phyloP scores from a whole-genome alignment of 2,329 filamentous ascomycete genomes.

The Aurifilum marmelostoma region DNA sequence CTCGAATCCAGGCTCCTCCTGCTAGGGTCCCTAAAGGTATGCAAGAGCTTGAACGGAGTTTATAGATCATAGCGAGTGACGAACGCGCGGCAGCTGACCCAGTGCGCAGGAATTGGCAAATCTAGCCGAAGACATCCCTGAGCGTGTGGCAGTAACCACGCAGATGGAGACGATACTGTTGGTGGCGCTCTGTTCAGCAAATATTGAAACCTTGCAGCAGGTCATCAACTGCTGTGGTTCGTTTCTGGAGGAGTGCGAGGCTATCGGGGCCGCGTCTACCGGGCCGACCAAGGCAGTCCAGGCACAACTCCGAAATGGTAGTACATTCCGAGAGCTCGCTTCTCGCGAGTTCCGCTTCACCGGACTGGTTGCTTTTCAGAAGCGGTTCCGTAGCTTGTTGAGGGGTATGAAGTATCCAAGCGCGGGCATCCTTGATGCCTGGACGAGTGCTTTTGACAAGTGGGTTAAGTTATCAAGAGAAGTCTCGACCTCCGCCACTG shows the following conservation, averaged over 20 bases:
- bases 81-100: background rate
- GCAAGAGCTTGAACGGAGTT: background rate
- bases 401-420: constrained; percentile 65
- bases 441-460: constrained; percentile 67
- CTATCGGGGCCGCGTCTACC: constrained; percentile 53
- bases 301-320: constrained; percentile 61
- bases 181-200: constrained; percentile 66
- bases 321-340: constrained; percentile 64
- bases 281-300: constrained; percentile 52
- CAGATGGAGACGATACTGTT: constrained; percentile 66
- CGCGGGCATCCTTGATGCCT: constrained; percentile 68
- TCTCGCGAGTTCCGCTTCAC: constrained; percentile 68
- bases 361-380: constrained; percentile 71
- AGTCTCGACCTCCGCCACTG: constrained; percentile 56
- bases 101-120: constrained; percentile 55
- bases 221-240: constrained; percentile 65
- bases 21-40: constrained; percentile 44
- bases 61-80: too few relatives aligned
- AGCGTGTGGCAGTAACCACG: constrained; percentile 55
- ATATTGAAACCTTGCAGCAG: constrained; percentile 66
- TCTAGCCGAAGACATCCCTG: constrained; percentile 56
- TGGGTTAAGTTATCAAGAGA: constrained; percentile 69
- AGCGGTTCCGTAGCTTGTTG: constrained; percentile 62
- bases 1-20: constrained; percentile 59
- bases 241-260: constrained; percentile 63